These are phyloP conservation scores for Boletus sp. DNA, from an alignment of 768 basidiomycete genomes.

Conservation along the genomic window DNA sequence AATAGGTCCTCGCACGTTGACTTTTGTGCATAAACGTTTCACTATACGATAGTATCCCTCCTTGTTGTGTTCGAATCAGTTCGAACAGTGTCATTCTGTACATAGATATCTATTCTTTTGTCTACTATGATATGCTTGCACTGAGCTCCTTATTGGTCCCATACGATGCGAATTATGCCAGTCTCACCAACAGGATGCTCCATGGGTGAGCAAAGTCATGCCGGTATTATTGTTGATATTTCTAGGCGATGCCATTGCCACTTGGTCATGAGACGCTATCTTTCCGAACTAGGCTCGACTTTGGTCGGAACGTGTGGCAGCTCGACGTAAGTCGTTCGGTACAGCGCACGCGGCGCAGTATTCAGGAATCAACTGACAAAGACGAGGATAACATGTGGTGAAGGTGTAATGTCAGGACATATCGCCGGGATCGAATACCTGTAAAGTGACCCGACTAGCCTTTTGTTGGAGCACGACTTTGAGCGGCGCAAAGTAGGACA, in stretches of 20 bases:
- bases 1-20: constrained; percentile 17
- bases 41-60: constrained; percentile 22
- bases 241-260: too few species aligned
- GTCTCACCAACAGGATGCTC: background rate
- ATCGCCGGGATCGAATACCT: background rate
- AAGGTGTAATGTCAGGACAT: background rate
- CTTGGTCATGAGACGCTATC: too few species aligned
- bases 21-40: constrained; percentile 15
- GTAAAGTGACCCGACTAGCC: too few species aligned
- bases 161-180: background rate
- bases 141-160: background rate
- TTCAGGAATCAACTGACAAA: background rate
- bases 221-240: background rate
- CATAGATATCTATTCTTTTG: constrained; percentile 30
- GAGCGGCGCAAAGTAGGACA: background rate
- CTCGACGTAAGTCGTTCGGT: background rate
- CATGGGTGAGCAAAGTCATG: background rate
- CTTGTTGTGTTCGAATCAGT: constrained; percentile 19
- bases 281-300: background rate
- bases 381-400: background rate
- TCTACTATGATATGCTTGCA: constrained; percentile 20
- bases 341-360: background rate
- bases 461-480: background rate
- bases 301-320: background rate
- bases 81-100: constrained; percentile 24